A percentile compares a stretch with the other conserved stretches of the same genome.
phyloP scores from a whole-genome alignment of 495 filamentous ascomycete species.

The Jackrogersella multiformis region DNA sequence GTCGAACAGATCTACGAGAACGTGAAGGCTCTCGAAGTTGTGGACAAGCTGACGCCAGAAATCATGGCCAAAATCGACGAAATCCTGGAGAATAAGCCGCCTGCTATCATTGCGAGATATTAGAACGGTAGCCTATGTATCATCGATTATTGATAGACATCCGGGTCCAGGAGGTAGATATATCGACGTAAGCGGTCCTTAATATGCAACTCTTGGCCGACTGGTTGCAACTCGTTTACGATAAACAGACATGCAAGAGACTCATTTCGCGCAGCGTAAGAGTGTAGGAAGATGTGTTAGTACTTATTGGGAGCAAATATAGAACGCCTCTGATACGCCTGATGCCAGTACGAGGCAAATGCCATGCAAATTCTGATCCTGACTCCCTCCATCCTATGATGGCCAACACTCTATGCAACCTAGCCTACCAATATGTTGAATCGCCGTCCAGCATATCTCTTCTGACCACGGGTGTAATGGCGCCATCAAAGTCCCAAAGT shows the following conservation, averaged over 20 bases:
- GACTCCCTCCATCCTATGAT: constrained; percentile 1
- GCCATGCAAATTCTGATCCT: constrained; percentile 3
- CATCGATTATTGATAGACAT: not conserved
- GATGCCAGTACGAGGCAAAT: not conserved
- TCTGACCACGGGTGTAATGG: not conserved
- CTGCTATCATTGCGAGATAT: constrained; percentile 48
- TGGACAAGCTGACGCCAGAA: constrained; percentile 71
- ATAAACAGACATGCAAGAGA: not conserved
- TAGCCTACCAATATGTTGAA: not conserved
- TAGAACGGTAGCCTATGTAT: constrained; percentile 15
- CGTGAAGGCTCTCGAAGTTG: constrained; percentile 66
- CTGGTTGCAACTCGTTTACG: not conserved
- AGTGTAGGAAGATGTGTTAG: not conserved
- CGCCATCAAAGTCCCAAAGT: constrained; percentile 1
- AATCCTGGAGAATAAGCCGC: constrained; percentile 71
- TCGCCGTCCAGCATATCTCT: constrained; percentile 11
- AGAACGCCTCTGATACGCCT: constrained; percentile 17
- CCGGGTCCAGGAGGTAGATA: not conserved
- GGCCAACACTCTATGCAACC: constrained; percentile 26
- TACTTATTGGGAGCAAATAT: constrained; percentile 6
- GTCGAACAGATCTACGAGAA: constrained; percentile 79
- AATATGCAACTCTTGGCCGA: not conserved
- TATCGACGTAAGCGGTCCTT: not conserved
- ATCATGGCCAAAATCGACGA: constrained; percentile 76
- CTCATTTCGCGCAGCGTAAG: not conserved